Evolutionary conservation across 1,284 basidiomycete genomes (phyloP).

Genomic region (Ceratobasidium sp.): DNA sequence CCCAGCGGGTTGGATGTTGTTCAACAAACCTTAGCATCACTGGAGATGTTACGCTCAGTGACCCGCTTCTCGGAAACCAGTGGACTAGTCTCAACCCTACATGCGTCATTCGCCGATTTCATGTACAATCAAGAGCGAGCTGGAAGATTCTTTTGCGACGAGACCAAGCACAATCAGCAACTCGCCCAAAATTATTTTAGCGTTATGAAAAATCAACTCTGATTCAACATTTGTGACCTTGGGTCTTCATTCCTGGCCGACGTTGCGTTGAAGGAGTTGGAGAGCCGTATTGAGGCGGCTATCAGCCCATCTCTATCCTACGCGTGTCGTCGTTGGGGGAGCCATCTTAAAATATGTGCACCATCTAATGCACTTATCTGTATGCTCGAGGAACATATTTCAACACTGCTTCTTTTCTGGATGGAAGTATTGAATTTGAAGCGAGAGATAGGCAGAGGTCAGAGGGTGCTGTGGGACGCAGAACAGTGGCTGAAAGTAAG

Average conservation of each 20-base stretch:
- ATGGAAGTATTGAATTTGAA: slow-evolving; percentile 10
- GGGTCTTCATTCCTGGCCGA: not conserved
- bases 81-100: not conserved
- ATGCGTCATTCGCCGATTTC: not conserved
- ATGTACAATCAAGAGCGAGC: not conserved
- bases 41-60: not conserved
- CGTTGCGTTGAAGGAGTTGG: not conserved
- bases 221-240: not conserved
- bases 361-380: not conserved
- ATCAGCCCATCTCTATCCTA: not conserved
- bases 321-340: not conserved
- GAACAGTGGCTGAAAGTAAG: not conserved
- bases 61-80: not conserved
- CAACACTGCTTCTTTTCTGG: not conserved
- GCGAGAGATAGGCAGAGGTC: not conserved
- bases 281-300: not conserved
- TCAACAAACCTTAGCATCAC: too few relatives aligned
- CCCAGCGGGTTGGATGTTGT: not conserved
- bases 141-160: not conserved
- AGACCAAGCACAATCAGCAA: not conserved
- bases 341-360: not conserved
- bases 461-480: not conserved
- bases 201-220: not conserved
- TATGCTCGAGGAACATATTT: not conserved
- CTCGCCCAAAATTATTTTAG: not conserved